These are phyloP conservation scores for Berberis thunbergii DNA, from an alignment of 164 flowering plant species.

Conservation along the genomic window DNA sequence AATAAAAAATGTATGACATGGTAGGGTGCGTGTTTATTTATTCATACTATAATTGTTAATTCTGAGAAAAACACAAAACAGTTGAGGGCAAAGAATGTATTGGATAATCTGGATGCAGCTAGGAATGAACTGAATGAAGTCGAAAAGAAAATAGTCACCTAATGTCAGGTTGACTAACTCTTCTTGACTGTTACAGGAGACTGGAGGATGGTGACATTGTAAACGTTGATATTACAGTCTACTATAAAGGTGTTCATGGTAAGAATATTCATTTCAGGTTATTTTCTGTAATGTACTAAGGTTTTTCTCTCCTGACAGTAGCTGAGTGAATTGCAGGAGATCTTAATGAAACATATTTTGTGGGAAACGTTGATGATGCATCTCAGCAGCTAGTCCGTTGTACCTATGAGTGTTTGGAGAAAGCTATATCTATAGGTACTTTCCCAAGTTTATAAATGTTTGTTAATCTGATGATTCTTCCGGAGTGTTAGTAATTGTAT, in stretches of 20 bases:
- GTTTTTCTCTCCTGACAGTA: slow-evolving; percentile 1
- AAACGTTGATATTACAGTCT: slow-evolving; percentile 89
- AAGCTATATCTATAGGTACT: slow-evolving; percentile 89
- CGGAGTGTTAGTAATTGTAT: background rate
- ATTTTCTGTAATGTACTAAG: background rate
- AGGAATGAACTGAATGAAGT: no score
- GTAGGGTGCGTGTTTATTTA: no score
- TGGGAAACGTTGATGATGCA: slow-evolving; percentile 90
- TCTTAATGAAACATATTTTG: slow-evolving; percentile 92
- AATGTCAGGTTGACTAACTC: background rate
- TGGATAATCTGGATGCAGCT: no score
- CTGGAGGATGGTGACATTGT: slow-evolving; percentile 96
- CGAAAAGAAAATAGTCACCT: no score
- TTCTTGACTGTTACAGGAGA: slow-evolving; percentile 40
- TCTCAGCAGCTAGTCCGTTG: slow-evolving; percentile 67
- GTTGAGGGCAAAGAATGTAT: no score
- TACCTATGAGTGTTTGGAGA: slow-evolving; percentile 94
- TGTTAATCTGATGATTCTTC: background rate
- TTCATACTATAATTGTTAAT: no score
- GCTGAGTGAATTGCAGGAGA: slow-evolving; percentile 43
- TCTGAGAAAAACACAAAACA: no score
- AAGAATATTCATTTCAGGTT: slow-evolving; percentile 12
- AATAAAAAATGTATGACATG: no score
- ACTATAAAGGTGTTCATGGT: slow-evolving; percentile 95
- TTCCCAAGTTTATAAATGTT: background rate